Evolutionary conservation across 805 yeast genomes (phyloP), one percentile per base, ranked within the genome.

Genomic region (Yamadazyma scolyti): DNA sequence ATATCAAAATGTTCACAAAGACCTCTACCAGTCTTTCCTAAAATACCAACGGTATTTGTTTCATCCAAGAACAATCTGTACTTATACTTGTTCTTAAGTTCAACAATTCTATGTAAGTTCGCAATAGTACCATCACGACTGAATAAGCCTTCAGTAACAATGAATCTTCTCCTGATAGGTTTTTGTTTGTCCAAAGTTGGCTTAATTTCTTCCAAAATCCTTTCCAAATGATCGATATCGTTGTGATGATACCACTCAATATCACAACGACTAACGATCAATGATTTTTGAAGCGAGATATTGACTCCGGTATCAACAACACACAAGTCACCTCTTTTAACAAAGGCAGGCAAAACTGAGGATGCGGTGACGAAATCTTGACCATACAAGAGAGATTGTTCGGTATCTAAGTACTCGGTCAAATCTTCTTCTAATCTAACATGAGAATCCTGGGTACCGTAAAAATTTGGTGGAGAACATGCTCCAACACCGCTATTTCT

Each of bases 401-500:
- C 95, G 3, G 86, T 73, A 16, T 82, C 87, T 43, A 90, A 75
- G 50, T 78, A 90, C 19, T 65, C 54, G 9, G 96, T 78, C 37
- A 93, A 59, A 40, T 78, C 82, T 46, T 77, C 77, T 54, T 88
- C 95, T 34, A 85, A 68, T 46, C 81, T 71, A 33, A 78, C 79
- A 52, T 93, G 98, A 25, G 80, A 87, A 52, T 88, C 96, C 58
- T 88, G 96, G 38, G 88, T 83, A 39, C 98, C 98, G 56, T 89
- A 93, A 50, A 93, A 93, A 34, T 95, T 95, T 25, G 97, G 95
- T 4, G 98, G 97, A 23, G 97, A 96, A 67, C 98, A 93, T 1
- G 97, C 90, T 42, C 98, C 98, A 30, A 93, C 97, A 53, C 98
- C 98, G 37, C 82, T 77, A 36, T 68, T 67, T 27, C 67, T 65